Evolutionary conservation across 2,329 filamentous ascomycete genomes (phyloP).

Genomic region (Alternaria tenuissima): DNA sequence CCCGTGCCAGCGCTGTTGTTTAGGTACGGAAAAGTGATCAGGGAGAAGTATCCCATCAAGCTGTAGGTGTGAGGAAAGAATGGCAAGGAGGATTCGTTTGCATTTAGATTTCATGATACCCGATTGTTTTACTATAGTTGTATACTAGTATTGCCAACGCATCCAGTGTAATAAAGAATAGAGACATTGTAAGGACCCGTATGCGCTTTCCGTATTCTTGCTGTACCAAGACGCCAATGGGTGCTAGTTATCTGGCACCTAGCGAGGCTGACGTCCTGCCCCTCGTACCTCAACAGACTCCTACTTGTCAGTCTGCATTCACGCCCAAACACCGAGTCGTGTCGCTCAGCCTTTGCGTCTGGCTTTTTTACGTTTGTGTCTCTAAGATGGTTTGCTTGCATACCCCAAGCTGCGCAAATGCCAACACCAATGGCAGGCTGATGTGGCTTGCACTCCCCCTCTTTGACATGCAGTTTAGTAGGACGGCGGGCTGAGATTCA

Average conservation of each 20-base stretch:
- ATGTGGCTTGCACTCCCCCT: not conserved
- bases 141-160: not conserved
- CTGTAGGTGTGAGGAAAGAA: not conserved
- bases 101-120: not conserved
- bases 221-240: not conserved
- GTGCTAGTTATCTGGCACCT: fast-evolving
- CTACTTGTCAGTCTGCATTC: not conserved
- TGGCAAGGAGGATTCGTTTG: no score
- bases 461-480: not conserved
- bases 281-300: not conserved
- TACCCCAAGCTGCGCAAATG: not conserved
- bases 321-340: not conserved
- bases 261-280: not conserved
- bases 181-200: fast-evolving
- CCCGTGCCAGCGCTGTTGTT: conserved; percentile 46
- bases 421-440: not conserved
- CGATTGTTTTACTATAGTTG: not conserved
- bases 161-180: not conserved
- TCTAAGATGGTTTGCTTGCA: no score
- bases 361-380: no score
- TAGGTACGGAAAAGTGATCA: conserved; percentile 42
- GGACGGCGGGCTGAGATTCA: not conserved
- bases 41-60: conserved; percentile 12
- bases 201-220: not conserved
- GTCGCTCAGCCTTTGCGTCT: not conserved